Evolutionary conservation across 805 yeast genomes (phyloP), one percentile per base, ranked within the genome.

Genomic region (Kodamaea jinghongensis): DNA sequence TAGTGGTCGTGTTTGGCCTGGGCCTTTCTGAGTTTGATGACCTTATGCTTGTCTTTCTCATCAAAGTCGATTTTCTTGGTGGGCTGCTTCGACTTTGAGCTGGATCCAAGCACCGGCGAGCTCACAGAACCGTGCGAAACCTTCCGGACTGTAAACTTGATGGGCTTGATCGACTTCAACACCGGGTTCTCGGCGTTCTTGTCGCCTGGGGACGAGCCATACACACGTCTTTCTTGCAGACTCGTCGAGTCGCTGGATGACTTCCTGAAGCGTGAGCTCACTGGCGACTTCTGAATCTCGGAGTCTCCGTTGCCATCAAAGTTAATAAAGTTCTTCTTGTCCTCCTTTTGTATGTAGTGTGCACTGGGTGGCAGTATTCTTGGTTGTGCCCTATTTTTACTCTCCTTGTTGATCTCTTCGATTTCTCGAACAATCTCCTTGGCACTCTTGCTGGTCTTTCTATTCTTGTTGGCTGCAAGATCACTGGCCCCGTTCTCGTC

Each of bases 1-100:
- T 59, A 63, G 42, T 50, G 58, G 36, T 67, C 71, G 43, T 63
- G 64, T 45, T 64, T 65, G 29, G 48, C 47, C 51, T 68, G 71
- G 9, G 61, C 52, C 10, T 46, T 38, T 16, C 47, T 50, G 15
- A 46, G 31, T 31, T 44, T 39, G 17, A 28, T 38, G 34, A 26
- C 22, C 28, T 39, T 36, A n/a, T 36, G 41, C 33, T 36, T 30
- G 25, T 31, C 42, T 4, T 36, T 28, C 13, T 32, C 34, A 4
- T 33, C 26, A 6, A 20, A 25, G 31, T 10, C 36, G 28, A 4
- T 14, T 12, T 16, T 17, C 35, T 13, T 17, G 17, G 28, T 27
- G 25, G 22, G 3, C 10, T n/a, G 9, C n/a, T 27, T 38, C 4
- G 23, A 10, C 31, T 34, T 31, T 23, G 27, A 17, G 30, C 39